Conservation (phyloP, 352 stramenopile species). For the Salisapilia sapeloensis region DNA sequence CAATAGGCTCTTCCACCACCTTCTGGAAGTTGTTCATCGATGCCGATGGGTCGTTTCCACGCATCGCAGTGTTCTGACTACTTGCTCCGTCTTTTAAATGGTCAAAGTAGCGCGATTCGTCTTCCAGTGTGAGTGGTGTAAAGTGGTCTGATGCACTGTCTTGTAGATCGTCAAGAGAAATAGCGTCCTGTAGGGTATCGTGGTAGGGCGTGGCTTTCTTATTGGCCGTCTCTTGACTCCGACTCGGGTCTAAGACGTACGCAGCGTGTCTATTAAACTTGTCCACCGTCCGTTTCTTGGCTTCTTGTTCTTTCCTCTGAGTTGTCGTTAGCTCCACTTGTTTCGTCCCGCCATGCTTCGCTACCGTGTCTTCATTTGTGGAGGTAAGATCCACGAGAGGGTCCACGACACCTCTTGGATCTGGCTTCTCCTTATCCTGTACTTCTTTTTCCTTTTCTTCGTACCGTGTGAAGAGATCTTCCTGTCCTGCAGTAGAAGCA, state of each 20-base stretch:
- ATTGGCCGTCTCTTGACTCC: slow-evolving; percentile 19
- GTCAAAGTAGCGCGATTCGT: slow-evolving; percentile 74
- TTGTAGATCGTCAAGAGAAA: slow-evolving; percentile 50
- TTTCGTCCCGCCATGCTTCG: slow-evolving; percentile 17
- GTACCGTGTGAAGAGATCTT: slow-evolving; percentile 77
- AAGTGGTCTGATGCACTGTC: slow-evolving; percentile 27
- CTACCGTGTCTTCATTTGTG: slow-evolving; percentile 35
- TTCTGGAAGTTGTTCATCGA: slow-evolving; percentile 24
- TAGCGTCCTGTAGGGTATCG: slow-evolving; percentile 43
- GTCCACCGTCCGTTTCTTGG: slow-evolving; percentile 32
- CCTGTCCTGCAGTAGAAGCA: slow-evolving; percentile 42
- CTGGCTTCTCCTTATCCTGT: slow-evolving; percentile 15
- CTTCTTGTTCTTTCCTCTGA: too few relatives aligned
- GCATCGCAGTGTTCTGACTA: slow-evolving; percentile 5
- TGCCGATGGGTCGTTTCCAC: too few relatives aligned
- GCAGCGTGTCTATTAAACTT: slow-evolving; percentile 79
- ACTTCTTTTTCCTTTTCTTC: slow-evolving; percentile 63
- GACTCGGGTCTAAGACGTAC: slow-evolving; percentile 60
- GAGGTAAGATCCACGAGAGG: slow-evolving; percentile 60
- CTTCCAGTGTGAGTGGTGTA: slow-evolving; percentile 63
- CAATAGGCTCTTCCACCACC: slow-evolving; percentile 15
- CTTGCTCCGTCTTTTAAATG: slow-evolving; percentile 16
- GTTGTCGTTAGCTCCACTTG: too few relatives aligned
- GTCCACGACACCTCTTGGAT: slow-evolving; percentile 53
- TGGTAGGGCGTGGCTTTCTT: slow-evolving; percentile 21